A percentile compares a stretch with the other conserved stretches of the same genome.
phyloP scores from a whole-genome alignment of 257 asterid species.

The Eustoma russellianum region DNA sequence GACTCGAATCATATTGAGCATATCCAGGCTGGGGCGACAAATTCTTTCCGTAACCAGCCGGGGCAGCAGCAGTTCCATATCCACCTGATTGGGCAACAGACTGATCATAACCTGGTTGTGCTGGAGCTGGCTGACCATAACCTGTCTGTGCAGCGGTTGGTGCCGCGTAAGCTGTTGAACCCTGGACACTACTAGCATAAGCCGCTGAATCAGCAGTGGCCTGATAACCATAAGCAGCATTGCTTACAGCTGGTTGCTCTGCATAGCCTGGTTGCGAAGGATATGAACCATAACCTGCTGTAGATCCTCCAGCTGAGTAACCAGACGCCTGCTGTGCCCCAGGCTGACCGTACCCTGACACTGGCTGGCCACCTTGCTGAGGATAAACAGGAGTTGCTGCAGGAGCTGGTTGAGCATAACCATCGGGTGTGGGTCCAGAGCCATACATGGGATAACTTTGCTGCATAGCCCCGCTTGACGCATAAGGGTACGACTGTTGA shows the following conservation, averaged over 20 bases:
- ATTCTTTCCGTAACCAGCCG: conserved; percentile 43
- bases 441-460: conserved; percentile 63
- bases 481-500: conserved; percentile 70
- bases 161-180: conserved; percentile 37
- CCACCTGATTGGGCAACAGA: conserved; percentile 50
- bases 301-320: no score
- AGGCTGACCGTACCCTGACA: conserved; percentile 61
- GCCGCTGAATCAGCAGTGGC: conserved; percentile 49
- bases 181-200: conserved; percentile 35
- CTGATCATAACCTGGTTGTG: conserved; percentile 64
- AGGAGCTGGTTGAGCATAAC: conserved; percentile 45
- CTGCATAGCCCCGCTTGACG: conserved; percentile 54
- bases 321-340: conserved; percentile 47
- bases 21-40: conserved; percentile 54
- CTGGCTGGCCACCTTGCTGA: conserved; percentile 59
- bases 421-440: conserved; percentile 46
- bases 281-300: conserved; percentile 68
- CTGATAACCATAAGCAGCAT: conserved; percentile 53
- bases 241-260: conserved; percentile 50
- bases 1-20: conserved; percentile 56
- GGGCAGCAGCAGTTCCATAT: conserved; percentile 43
- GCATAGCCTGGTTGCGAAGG: conserved; percentile 67
- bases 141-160: conserved; percentile 43
- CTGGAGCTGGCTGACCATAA: conserved; percentile 61
- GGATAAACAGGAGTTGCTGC: conserved; percentile 56